Percentiles rank a stretch among this genome's conserved stretches.
phyloP scores from a whole-genome alignment of 2,329 filamentous ascomycete species.

The Arthrinium phaeospermum region DNA sequence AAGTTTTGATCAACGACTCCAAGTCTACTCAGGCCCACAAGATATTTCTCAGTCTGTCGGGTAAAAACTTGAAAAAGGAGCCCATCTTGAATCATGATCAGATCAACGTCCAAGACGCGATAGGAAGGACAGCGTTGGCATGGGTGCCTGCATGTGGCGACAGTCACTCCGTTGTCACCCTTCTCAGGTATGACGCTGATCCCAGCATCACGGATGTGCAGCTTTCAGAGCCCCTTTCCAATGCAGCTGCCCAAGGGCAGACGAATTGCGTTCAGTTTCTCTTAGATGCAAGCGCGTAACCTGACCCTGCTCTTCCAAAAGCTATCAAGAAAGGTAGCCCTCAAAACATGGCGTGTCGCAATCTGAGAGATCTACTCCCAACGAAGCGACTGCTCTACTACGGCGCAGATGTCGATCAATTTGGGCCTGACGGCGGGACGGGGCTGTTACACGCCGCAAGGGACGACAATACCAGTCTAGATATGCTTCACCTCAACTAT shows the following conservation, averaged over 20 bases:
- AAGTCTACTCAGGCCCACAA: constrained; percentile 30
- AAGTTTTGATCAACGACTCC: constrained; percentile 23
- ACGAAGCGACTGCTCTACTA: constrained; percentile 38
- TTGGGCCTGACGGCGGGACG: constrained; percentile 38
- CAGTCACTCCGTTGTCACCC: constrained; percentile 22
- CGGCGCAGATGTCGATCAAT: constrained; percentile 36
- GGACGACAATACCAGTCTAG: constrained; percentile 37
- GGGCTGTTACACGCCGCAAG: constrained; percentile 39
- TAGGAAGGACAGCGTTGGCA: no score
- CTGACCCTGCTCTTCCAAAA: constrained; percentile 34
- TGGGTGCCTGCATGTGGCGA: no score
- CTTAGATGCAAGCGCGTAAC: constrained; percentile 31
- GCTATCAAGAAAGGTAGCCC: constrained; percentile 2
- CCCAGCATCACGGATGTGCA: constrained; percentile 32
- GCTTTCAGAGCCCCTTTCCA: constrained; percentile 30
- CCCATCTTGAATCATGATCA: no score
- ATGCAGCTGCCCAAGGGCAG: constrained; percentile 30
- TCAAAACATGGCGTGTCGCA: no score
- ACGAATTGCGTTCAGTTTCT: constrained; percentile 28
- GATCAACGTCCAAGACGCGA: no score
- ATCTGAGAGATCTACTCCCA: background rate
- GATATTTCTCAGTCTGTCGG: constrained; percentile 23
- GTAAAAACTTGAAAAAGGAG: background rate
- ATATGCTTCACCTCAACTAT: constrained; percentile 41
- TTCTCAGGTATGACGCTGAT: constrained; percentile 26